Evolutionary conservation across 176 grass and related monocot genomes (phyloP), one percentile per base, ranked within the genome.

Genomic region (Puccinellia tenuiflora): DNA sequence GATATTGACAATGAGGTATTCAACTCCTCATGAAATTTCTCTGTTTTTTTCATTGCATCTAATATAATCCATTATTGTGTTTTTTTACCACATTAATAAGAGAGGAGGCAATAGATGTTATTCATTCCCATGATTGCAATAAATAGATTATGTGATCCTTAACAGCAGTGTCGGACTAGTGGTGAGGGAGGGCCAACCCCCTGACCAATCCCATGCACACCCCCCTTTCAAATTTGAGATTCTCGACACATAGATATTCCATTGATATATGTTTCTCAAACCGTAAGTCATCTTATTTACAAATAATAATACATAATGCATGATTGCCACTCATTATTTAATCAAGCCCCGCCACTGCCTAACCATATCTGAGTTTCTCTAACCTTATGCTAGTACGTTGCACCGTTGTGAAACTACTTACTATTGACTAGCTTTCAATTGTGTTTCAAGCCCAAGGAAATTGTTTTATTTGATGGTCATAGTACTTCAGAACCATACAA

Each of bases 1-100:
- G 48, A 59, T 24, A 60, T 30, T 39, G 31, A 62, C 70, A 48
- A 81, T 51, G 61, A 89, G 82, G 87, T 89, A 42, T 5, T 79
- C 29, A 85, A 65, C 5, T 85, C 26, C 20, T 60, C 30, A 6
- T 81, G 60, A 69, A 42, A 39, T 25, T 80, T 74, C 12, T 73
- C 7, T 80, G 40, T 63, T 52, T 52, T 51, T 51, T 17, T 34
- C 10, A 62, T n/a, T 51, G n/a, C 53, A 62, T 79, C 33, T 48
- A 71, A 45, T 54, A 37, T 56, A 69, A 47, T 17, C 3, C 18
- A 40, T 21, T n/a, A 79, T 56, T 60, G 7, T 52, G 30, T 43
- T 64, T 73, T 83, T 69, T 45, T 72, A 52, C 63, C 38, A 9
- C 50, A 61, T 18, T 40, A 78, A 60, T 61, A 54, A 31, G 34